Percentiles rank a stretch among this genome's conserved stretches.
Conservation (phyloP, 805 yeast species). For the Ogataea dorogensis region DNA sequence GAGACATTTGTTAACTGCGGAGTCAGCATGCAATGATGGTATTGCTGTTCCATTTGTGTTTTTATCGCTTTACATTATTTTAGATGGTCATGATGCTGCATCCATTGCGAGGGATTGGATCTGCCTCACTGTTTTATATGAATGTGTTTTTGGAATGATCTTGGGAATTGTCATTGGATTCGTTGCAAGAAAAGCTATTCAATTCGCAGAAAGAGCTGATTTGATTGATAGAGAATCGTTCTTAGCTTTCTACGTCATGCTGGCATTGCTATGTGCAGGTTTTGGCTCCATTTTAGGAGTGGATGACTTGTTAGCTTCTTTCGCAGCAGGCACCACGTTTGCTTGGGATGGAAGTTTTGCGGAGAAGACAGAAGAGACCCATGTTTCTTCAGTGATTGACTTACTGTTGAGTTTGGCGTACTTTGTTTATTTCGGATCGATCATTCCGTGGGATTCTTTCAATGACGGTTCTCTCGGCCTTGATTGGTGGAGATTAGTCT, state of each 20-base stretch:
- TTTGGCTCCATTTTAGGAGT: slow-evolving; percentile 64
- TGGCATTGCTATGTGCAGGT: slow-evolving; percentile 58
- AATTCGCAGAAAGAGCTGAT: slow-evolving; percentile 48
- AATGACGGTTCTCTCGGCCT: slow-evolving; percentile 46
- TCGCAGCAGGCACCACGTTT: slow-evolving; percentile 70
- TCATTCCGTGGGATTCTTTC: slow-evolving; percentile 67
- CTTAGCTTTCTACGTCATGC: slow-evolving; percentile 50
- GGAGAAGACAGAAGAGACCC: slow-evolving; percentile 55
- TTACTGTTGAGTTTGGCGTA: slow-evolving; percentile 62
- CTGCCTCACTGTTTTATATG: slow-evolving; percentile 57
- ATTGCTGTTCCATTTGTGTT: slow-evolving; percentile 69
- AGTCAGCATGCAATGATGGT: slow-evolving; percentile 76
- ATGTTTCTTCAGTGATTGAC: slow-evolving; percentile 65
- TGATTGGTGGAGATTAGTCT: slow-evolving; percentile 51
- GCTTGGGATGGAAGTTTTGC: slow-evolving; percentile 75
- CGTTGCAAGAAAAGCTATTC: slow-evolving; percentile 48
- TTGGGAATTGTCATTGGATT: slow-evolving; percentile 57
- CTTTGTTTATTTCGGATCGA: slow-evolving; percentile 68
- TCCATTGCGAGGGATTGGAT: slow-evolving; percentile 64
- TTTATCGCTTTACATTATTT: slow-evolving; percentile 52
- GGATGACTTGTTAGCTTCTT: slow-evolving; percentile 70
- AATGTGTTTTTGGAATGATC: slow-evolving; percentile 55
- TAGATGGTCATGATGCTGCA: slow-evolving; percentile 46
- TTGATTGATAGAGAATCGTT: slow-evolving; percentile 64
- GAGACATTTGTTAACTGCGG: slow-evolving; percentile 62